Conservation (phyloP, 805 yeast species). For the Komagataella mondaviorum region DNA sequence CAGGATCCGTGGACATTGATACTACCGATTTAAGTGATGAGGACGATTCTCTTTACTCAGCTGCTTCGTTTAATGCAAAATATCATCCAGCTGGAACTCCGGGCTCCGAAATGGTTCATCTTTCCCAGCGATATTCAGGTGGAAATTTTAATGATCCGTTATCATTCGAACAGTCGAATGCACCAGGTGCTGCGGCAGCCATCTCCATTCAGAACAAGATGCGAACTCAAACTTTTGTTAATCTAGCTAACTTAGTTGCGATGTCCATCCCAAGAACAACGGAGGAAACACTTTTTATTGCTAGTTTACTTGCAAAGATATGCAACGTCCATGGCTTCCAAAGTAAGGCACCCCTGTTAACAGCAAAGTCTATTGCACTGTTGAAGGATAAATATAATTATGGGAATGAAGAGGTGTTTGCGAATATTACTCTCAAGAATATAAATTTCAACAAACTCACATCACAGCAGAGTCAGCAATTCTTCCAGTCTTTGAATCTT, state of each 20-base stretch:
- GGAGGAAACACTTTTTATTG: slow-evolving; percentile 65
- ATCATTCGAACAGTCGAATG: slow-evolving; percentile 52
- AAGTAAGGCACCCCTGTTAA: slow-evolving; percentile 54
- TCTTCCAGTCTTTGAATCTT: slow-evolving; percentile 27
- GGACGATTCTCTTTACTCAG: slow-evolving; percentile 17
- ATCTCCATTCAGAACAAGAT: slow-evolving; percentile 35
- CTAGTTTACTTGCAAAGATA: slow-evolving; percentile 54
- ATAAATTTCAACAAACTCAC: slow-evolving; percentile 24
- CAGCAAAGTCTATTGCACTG: slow-evolving; percentile 61
- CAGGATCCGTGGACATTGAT: slow-evolving; percentile 42
- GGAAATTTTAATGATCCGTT: slow-evolving; percentile 10
- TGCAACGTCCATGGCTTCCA: slow-evolving; percentile 62
- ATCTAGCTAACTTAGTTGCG: slow-evolving; percentile 47
- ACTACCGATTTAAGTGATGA: slow-evolving; percentile 36
- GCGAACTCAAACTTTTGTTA: slow-evolving; percentile 27
- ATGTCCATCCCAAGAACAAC: slow-evolving; percentile 66
- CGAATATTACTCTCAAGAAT: slow-evolving; percentile 16
- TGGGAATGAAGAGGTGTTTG: slow-evolving; percentile 16
- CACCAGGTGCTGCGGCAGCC: slow-evolving; percentile 67
- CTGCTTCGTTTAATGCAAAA: slow-evolving; percentile 6
- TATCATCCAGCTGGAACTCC: background rate
- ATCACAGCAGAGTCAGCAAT: slow-evolving; percentile 27
- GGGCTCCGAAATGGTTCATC: slow-evolving; percentile 9
- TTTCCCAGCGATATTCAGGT: slow-evolving; percentile 4
- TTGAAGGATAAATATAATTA: slow-evolving; percentile 37